Conservation (phyloP, 352 stramenopile species). For the Elongisporangium anandrum region DNA sequence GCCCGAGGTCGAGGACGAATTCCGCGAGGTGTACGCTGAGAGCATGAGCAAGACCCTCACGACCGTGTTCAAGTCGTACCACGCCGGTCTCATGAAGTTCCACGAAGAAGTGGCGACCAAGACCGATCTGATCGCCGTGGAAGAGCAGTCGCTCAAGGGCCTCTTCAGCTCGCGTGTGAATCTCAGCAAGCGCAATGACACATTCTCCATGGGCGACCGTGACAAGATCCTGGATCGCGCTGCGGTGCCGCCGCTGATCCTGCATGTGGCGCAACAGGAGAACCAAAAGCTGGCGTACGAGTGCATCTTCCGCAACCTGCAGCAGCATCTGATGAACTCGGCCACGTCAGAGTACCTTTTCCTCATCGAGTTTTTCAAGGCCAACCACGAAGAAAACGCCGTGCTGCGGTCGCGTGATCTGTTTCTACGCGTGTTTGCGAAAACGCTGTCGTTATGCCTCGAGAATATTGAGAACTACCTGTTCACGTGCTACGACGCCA, state of each 20-base stretch:
- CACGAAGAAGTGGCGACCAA: conserved; percentile 91
- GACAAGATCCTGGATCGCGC: conserved; percentile 87
- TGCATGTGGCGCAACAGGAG: conserved; percentile 94
- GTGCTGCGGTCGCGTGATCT: conserved; percentile 79
- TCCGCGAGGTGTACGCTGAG: conserved; percentile 95
- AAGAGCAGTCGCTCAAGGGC: conserved; percentile 91
- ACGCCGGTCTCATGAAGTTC: conserved; percentile 92
- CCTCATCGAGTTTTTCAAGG: conserved; percentile 91
- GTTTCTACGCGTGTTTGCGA: conserved; percentile 95
- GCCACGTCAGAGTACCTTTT: conserved; percentile 98
- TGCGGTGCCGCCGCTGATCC: conserved; percentile 85
- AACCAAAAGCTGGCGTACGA: conserved; percentile 94
- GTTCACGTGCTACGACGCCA: conserved; percentile 95
- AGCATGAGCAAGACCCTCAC: conserved; percentile 96
- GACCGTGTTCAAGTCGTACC: conserved; percentile 96
- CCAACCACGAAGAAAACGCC: conserved; percentile 62
- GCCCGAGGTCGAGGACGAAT: conserved; percentile 92
- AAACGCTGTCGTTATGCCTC: conserved; percentile 93
- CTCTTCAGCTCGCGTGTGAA: conserved; percentile 89
- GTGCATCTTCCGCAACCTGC: conserved; percentile 93
- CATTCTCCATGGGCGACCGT: conserved; percentile 90
- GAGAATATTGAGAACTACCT: conserved; percentile 99
- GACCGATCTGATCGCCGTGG: conserved; percentile 93
- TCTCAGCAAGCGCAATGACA: conserved; percentile 94
- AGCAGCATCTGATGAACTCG: conserved; percentile 97